Percentiles rank a stretch among this genome's conserved stretches.
Conservation (phyloP, 2,329 filamentous ascomycete genomes). For the Beauveria medogensis region DNA sequence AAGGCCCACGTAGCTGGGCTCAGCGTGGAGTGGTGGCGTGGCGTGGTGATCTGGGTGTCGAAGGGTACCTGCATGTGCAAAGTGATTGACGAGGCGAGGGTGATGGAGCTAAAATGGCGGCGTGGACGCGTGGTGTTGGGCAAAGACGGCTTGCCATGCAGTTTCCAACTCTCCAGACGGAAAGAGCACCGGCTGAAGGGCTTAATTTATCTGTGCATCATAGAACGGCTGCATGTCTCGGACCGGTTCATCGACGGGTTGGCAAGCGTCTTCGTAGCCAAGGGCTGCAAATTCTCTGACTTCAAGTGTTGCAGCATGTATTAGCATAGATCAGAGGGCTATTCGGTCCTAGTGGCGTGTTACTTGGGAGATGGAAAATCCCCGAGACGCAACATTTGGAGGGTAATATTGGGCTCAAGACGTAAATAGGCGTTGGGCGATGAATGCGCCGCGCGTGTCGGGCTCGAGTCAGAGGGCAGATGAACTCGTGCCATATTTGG, state of each 20-base stretch:
- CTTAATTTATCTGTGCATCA: background rate
- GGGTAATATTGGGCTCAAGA: too few species aligned
- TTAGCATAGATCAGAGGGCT: too few species aligned
- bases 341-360: too few species aligned
- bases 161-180: background rate
- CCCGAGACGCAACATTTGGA: too few species aligned
- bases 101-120: background rate
- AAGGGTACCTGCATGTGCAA: background rate
- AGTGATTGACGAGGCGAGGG: background rate
- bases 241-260: background rate
- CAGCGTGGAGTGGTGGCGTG: background rate
- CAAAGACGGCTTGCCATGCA: background rate
- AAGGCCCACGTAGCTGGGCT: background rate
- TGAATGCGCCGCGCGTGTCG: too few species aligned
- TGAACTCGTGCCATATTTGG: too few species aligned
- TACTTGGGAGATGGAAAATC: too few species aligned
- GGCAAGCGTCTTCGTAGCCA: background rate
- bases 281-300: background rate
- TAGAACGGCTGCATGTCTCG: background rate
- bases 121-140: background rate
- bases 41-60: background rate
- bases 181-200: background rate
- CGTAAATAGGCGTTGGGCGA: too few species aligned
- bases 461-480: too few species aligned
- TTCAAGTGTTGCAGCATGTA: too few species aligned